Evolutionary conservation across 2,329 filamentous ascomycete species (phyloP), one percentile per base, ranked within the genome.

Genomic region (Penicillium crustosum): DNA sequence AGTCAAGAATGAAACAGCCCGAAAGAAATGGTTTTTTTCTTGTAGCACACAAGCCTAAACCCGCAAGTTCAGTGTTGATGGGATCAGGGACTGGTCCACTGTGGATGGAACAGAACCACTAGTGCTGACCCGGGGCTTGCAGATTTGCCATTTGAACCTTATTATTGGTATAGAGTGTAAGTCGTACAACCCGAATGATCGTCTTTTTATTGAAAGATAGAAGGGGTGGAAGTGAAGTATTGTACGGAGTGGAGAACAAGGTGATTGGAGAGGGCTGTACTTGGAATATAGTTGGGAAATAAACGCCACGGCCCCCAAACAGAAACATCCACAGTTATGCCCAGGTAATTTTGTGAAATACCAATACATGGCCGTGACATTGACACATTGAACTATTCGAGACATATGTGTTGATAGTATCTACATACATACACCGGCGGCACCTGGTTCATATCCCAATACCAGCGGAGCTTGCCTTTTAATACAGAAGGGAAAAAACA

Each of bases 91-190:
- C 49, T 27, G 21, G 29, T 10, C 49, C 39, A 45, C 21, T 35
- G 17, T 35, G 39, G 29, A 27, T 39, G 10, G 3, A 17, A 8
- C 6, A 49, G 15, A 36, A 12, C 31, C 13, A 35, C 15, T 27
- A 27, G 39, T 45, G 39, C 42, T 60, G 35, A 48, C 59, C 59
- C 31, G 39, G 36, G 44, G 27, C 23, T 45, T 45, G 49, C 39
- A 53, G 5, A 23, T 36, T 45, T 45, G 12, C 10, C 29, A 44
- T 29, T 23, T 25, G 17, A 27, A 45, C 27, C 27, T 36, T 25
- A 29, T 4, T 21, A 45, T 21, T 23, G 19, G 50, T 35, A 45
- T 44, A 10, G 19, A 44, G 13, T 19, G 36, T 44, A 33, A 44
- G 15, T 17, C 7, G 38, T 52, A 44, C 27, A 27, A 44, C 49